Evolutionary conservation across 495 filamentous ascomycete species (phyloP).

Genomic region (Neurospora sp.): DNA sequence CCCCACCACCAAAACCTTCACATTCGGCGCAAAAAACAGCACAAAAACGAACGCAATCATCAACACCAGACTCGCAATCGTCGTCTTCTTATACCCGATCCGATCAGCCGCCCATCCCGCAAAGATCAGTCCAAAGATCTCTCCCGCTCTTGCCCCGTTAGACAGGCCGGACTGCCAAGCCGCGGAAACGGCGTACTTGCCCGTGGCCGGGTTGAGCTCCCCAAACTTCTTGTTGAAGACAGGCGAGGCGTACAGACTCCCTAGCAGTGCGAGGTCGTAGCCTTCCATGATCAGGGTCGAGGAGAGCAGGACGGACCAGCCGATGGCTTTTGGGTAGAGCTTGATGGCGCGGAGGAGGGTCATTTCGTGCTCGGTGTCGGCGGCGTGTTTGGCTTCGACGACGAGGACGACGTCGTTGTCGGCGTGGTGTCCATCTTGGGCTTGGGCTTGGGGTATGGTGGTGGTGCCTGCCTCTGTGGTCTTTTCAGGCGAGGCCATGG

Average conservation of each 20-base stretch:
- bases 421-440: background rate
- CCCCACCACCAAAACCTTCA: conserved; percentile 50
- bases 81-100: conserved; percentile 24
- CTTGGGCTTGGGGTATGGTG: background rate
- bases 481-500: background rate
- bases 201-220: conserved; percentile 8
- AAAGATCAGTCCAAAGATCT: conserved; percentile 28
- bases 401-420: conserved; percentile 2
- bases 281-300: conserved; percentile 49
- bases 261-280: conserved; percentile 35
- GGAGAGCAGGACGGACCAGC: conserved; percentile 40
- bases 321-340: conserved; percentile 38
- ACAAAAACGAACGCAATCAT: conserved; percentile 44
- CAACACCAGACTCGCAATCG: conserved; percentile 30
- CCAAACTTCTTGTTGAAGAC: conserved; percentile 27
- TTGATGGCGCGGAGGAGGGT: conserved; percentile 27
- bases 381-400: conserved; percentile 21
- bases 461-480: background rate
- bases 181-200: conserved; percentile 23
- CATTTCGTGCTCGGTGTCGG: conserved; percentile 31
- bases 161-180: conserved; percentile 28
- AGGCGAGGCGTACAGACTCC: conserved; percentile 25
- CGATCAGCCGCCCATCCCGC: conserved; percentile 25
- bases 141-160: conserved; percentile 25
- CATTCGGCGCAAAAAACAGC: conserved; percentile 49